Evolutionary conservation across 345 rosid genomes (phyloP), one percentile per base, ranked within the genome.

Genomic region (Nasturtium officinale): DNA sequence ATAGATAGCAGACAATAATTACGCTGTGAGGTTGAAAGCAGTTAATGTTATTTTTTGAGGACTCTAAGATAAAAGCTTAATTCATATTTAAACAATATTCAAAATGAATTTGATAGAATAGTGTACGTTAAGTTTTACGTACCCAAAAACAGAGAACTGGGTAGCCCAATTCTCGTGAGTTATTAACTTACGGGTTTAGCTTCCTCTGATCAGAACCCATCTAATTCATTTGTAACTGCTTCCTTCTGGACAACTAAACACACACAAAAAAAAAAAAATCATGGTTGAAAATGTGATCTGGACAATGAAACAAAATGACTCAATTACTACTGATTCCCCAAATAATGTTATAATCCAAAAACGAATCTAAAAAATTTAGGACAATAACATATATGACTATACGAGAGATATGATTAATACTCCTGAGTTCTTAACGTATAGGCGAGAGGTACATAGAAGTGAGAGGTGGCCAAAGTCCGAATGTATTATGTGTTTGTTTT

Each of bases 81-180:
- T 17, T 17, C 15, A 30, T 25, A 32, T n/a, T 4, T n/a, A 35
- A 5, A 47, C 6, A 45, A 62, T 25, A 45, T 63, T 28, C 7
- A 16, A 63, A 63, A 28, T 28, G 11, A 46, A 9, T n/a, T 5
- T 45, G 4, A 46, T 18, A 28, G n/a, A 57, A 5, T 9, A 57
- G 43, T 61, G 65, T 38, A 61, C 20, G 33, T 61, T 13, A 25
- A 11, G 18, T 43, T 43, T 15, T 25, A 43, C 53, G 53, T 62
- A n/a, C 9, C 15, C 5, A 62, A 21, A 10, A 37, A 42, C 4
- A 52, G 0, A 51, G 30, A 25, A 25, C 42, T 7, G 7, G 28
- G 40, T 25, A 30, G 17, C 29, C 38, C 17, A 18, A 18, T 43
- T 43, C 25, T 43, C 67, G 18, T 61, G 52, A 15, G 15, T 61